A percentile compares a stretch with the other conserved stretches of the same genome.
Evolutionary conservation across 441 rosid species (phyloP).

Genomic region (Brassica balearica): DNA sequence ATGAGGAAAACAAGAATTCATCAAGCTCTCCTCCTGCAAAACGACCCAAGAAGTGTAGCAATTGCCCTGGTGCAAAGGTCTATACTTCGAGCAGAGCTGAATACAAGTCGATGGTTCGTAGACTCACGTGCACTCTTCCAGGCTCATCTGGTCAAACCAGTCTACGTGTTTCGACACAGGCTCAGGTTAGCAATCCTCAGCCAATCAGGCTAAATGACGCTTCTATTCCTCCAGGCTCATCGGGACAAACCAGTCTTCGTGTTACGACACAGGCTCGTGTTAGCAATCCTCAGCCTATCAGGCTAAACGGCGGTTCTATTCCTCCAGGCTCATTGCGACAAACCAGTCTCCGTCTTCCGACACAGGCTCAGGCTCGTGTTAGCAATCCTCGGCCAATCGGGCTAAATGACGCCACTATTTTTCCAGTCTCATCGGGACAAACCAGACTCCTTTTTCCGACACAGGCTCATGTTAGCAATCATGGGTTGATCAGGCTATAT

Average conservation of each 20-base stretch:
- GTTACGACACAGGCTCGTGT: background rate
- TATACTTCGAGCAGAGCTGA: background rate
- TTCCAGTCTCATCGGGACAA: background rate
- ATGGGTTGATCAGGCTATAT: background rate
- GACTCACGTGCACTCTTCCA: background rate
- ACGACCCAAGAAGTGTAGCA: background rate
- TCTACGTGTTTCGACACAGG: background rate
- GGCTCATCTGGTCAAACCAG: background rate
- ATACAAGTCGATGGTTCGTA: slow-evolving; percentile 1
- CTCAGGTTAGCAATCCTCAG: background rate
- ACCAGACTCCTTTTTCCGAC: background rate
- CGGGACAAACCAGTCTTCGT: background rate
- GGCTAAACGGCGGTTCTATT: background rate
- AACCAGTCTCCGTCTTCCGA: background rate
- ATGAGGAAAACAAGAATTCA: background rate
- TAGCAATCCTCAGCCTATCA: background rate
- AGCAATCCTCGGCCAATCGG: background rate
- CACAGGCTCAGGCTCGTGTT: background rate
- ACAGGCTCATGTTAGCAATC: background rate
- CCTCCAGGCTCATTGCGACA: background rate
- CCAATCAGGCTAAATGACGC: background rate
- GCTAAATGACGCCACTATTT: too few species aligned
- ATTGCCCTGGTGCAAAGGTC: background rate
- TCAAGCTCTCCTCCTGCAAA: background rate
- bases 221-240: background rate